Evolutionary conservation across 2,329 filamentous ascomycete species (phyloP).

Genomic region (Torrubiella hemipterigena): DNA sequence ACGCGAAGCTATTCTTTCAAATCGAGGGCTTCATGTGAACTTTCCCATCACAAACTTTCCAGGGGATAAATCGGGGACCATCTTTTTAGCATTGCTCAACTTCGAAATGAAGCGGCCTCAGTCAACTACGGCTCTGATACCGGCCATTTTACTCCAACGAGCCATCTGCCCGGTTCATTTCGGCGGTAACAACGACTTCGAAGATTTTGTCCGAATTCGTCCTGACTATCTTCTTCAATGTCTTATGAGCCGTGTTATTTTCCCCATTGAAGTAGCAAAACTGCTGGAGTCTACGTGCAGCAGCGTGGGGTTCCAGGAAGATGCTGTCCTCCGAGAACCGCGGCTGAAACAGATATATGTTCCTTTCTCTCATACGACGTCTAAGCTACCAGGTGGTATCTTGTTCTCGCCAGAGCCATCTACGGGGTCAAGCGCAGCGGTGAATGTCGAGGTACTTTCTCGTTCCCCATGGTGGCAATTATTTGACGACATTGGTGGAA

Average conservation of each 20-base stretch:
- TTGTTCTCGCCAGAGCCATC: conserved; percentile 14
- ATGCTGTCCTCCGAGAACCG: background rate
- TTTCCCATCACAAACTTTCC: conserved; percentile 14
- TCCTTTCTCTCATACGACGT: conserved; percentile 8
- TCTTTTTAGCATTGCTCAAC: conserved; percentile 15
- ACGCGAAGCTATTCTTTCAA: conserved; percentile 12
- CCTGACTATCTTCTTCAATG: conserved; percentile 12
- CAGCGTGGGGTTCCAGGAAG: too few relatives aligned
- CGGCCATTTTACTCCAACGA: conserved; percentile 16
- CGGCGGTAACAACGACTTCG: too few relatives aligned
- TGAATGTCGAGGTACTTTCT: conserved; percentile 11
- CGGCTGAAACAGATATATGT: conserved; percentile 12
- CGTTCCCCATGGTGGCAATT: conserved; percentile 15
- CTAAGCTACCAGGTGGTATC: conserved; percentile 12
- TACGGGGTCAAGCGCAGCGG: conserved; percentile 6
- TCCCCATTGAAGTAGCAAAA: conserved; percentile 12
- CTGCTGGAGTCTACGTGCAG: too few relatives aligned
- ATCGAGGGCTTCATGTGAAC: conserved; percentile 14
- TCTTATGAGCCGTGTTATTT: conserved; percentile 15
- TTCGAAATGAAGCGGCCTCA: conserved; percentile 14
- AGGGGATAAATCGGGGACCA: conserved; percentile 12
- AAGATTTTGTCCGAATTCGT: conserved; percentile 14
- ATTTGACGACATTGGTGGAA: conserved; percentile 9
- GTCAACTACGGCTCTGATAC: conserved; percentile 6
- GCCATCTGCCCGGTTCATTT: conserved; percentile 16